Percentiles rank a stretch among this genome's conserved stretches.
Evolutionary conservation across 2,329 filamentous ascomycete species (phyloP).

Genomic region (Dactylellina haptotyla): DNA sequence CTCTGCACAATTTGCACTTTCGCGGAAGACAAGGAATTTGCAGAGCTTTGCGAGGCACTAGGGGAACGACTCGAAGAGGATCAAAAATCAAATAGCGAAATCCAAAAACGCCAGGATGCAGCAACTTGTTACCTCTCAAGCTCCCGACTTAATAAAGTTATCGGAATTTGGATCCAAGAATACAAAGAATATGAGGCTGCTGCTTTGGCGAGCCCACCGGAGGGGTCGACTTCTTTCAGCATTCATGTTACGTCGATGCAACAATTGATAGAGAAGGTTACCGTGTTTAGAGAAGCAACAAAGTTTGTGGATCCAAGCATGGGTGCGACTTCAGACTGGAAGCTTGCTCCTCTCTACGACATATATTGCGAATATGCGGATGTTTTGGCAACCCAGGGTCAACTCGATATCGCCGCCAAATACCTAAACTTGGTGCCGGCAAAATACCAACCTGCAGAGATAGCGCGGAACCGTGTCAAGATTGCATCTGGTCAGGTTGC

Average conservation of each 20-base stretch:
- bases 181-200: constrained; percentile 78
- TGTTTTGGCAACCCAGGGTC: constrained; percentile 88
- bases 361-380: constrained; percentile 98
- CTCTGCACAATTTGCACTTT: constrained; percentile 97
- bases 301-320: constrained; percentile 86
- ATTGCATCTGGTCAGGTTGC: constrained; percentile 77
- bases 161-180: constrained; percentile 91
- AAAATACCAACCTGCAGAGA: constrained; percentile 85
- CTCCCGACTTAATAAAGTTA: constrained; percentile 96
- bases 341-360: constrained; percentile 84
- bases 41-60: constrained; percentile 92
- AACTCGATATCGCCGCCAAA: constrained; percentile 84
- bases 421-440: constrained; percentile 88
- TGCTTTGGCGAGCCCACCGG: constrained; percentile 74
- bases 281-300: constrained; percentile 91
- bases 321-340: constrained; percentile 80
- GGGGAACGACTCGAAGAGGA: constrained; percentile 87
- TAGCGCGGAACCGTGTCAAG: constrained; percentile 84
- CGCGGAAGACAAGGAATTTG: constrained; percentile 88
- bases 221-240: constrained; percentile 78
- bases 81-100: constrained; percentile 66
- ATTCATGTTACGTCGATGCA: constrained; percentile 89
- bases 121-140: constrained; percentile 96
- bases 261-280: constrained; percentile 97
- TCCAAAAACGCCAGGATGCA: constrained; percentile 78